Evolutionary conservation across 306 rosid species (phyloP).

Genomic region (Trifolium fragiferum): DNA sequence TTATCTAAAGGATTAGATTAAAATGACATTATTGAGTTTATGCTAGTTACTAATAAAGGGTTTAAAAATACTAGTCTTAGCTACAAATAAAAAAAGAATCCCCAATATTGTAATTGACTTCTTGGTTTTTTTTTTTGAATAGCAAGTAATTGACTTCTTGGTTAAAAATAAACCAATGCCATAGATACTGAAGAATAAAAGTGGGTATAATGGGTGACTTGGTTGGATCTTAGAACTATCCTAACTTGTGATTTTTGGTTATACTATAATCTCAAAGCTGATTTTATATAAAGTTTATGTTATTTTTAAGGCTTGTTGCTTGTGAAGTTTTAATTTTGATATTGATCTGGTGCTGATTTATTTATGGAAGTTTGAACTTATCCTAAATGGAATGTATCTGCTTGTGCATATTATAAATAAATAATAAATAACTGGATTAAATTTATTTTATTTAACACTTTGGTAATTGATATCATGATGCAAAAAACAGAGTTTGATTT

Average conservation of each 20-base stretch:
- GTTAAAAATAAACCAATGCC: background rate
- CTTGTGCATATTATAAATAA: background rate
- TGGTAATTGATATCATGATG: conserved; percentile 35
- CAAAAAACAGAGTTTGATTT: conserved; percentile 28
- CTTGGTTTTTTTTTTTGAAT: no score
- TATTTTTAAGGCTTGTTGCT: conserved; percentile 19
- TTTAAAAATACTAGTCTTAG: background rate
- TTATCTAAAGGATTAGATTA: conserved; percentile 7
- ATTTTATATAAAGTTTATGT: background rate
- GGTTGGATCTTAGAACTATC: conserved; percentile 21
- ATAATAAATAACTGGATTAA: conserved; percentile 3
- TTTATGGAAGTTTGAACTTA: conserved; percentile 18
- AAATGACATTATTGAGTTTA: conserved; percentile 16
- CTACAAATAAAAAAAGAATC: background rate
- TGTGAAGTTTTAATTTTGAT: conserved; percentile 30
- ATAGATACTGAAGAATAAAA: conserved; percentile 29
- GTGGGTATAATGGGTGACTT: conserved; percentile 16
- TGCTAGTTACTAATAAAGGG: conserved; percentile 9
- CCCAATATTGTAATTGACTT: background rate
- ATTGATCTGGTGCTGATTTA: conserved; percentile 22
- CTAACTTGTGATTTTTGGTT: conserved; percentile 1
- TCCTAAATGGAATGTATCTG: background rate
- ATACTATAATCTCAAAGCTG: conserved; percentile 17
- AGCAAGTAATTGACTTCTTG: conserved; percentile 19
- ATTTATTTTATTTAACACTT: conserved; percentile 22